Evolutionary conservation across 495 filamentous ascomycete genomes (phyloP), one percentile per base, ranked within the genome.

Genomic region (Xylaria nigripes): DNA sequence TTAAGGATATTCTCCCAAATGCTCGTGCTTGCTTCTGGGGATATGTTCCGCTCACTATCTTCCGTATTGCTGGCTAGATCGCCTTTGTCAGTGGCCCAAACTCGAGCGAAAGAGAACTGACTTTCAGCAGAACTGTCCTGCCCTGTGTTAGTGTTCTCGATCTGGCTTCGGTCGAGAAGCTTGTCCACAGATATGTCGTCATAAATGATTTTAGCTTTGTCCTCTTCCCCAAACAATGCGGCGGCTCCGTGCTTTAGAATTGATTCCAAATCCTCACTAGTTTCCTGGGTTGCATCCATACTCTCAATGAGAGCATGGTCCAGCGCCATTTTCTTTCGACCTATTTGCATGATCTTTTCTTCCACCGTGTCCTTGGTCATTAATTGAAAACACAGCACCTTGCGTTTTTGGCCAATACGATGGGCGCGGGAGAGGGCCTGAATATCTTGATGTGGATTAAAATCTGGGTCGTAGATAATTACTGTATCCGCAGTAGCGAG

Each of bases 361-460:
- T 99, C 93, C 0, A 84, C 89, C 22, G 83, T 90, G 18, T 84
- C 81, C 12, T 91, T 84, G 2, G 92, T 96, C 71, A 94, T 89
- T 0, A 99, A 70, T 63, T 97, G 90, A 65, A 96, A 95, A 44
- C 94, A 91, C 6, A 97, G 75, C 4, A 99, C 93, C 56, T 93
- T 95, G 59, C 95, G 92, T 63, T 87, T 86, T 66, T 99, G 93
- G 0, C 93, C 93, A 50, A 99, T 96, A 27, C 93, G 83, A 68
- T 99, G 93, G 21, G 92, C 94, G 55, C 93, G 84, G 7, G 90
- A 95, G 5, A 97, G 71, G 0, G 93, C 93, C 68, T 99, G 93
- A 57, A 97, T 89, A 63, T 99, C 93, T 66, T 97, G 93, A 61
- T 97, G 93, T 0, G 93, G 93, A 59, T 99, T 99, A 73, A 95